Evolutionary conservation across 208 protist genomes (phyloP).

Genomic region (Herpetomonas tarakana): DNA sequence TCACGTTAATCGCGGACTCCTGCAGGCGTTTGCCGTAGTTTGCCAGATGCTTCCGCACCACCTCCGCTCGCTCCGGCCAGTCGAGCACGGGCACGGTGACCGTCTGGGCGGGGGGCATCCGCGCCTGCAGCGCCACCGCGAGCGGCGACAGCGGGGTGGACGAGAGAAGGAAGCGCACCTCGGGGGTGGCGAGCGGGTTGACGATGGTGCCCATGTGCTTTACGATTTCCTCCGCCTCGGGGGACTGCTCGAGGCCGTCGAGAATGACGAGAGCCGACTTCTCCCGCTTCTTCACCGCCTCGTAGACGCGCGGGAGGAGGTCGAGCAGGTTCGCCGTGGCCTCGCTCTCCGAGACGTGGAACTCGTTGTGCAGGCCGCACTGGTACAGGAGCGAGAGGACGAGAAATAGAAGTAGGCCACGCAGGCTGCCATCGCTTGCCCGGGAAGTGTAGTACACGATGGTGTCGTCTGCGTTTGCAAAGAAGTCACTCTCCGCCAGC

Average conservation of each 20-base stretch:
- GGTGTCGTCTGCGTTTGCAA: not conserved
- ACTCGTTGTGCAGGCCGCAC: slow-evolving; percentile 46
- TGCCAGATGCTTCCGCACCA: slow-evolving; percentile 74
- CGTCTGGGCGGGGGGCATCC: slow-evolving; percentile 30
- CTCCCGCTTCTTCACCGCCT: slow-evolving; percentile 26
- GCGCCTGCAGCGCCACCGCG: slow-evolving; percentile 35
- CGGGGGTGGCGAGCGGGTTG: slow-evolving; percentile 22
- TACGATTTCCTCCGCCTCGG: slow-evolving; percentile 45
- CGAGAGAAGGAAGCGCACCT: slow-evolving; percentile 65
- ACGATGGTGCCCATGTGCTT: slow-evolving; percentile 49
- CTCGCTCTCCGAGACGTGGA: slow-evolving; percentile 45
- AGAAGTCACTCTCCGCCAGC: slow-evolving; percentile 16
- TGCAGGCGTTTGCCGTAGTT: slow-evolving; percentile 77
- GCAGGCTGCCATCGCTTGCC: slow-evolving; percentile 50
- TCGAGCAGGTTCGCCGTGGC: slow-evolving; percentile 43
- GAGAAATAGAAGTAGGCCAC: slow-evolving; percentile 57
- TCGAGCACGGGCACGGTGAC: slow-evolving; percentile 42
- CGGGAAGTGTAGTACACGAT: slow-evolving; percentile 70
- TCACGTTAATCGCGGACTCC: slow-evolving; percentile 54
- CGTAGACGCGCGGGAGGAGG: slow-evolving; percentile 49
- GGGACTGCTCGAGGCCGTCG: slow-evolving; percentile 64
- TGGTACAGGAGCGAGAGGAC: slow-evolving; percentile 29
- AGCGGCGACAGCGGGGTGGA: slow-evolving; percentile 22
- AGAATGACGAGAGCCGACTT: slow-evolving; percentile 46
- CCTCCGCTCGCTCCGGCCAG: slow-evolving; percentile 50